Conservation (phyloP, 2,329 filamentous ascomycete genomes). For the Escovopsis sp. region DNA sequence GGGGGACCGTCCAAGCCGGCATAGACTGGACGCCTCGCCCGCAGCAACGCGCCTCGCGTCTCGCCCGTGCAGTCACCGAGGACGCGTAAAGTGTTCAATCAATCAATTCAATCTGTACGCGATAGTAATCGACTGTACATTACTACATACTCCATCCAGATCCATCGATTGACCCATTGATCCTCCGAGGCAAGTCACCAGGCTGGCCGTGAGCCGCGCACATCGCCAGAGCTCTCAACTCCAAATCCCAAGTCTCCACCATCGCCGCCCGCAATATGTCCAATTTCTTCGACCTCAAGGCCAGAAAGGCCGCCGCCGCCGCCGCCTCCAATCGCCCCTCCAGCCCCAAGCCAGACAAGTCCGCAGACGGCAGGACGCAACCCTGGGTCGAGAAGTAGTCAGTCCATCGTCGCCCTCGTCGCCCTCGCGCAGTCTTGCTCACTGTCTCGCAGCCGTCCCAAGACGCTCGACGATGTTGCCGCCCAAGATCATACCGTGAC, state of each 20-base stretch:
- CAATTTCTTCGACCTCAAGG: conserved; percentile 92
- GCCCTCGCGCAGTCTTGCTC: conserved; percentile 8
- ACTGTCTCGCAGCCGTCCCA: conserved; percentile 59
- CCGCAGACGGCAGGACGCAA: conserved; percentile 50
- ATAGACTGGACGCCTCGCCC: no score
- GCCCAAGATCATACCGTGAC: conserved; percentile 96
- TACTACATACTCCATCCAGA: no score
- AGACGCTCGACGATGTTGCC: conserved; percentile 84
- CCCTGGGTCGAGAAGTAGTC: conserved; percentile 99
- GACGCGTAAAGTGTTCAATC: conserved; percentile 3
- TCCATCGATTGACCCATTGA: no score
- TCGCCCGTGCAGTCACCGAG: neutral
- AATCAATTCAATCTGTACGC: no score
- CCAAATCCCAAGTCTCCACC: neutral
- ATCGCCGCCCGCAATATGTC: conserved; percentile 41
- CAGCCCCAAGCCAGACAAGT: conserved; percentile 49
- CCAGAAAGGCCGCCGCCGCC: conserved; percentile 63
- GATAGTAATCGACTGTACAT: no score
- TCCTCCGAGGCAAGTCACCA: no score
- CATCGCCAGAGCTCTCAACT: no score
- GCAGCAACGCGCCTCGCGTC: conserved; percentile 4
- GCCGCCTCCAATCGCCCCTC: conserved; percentile 47
- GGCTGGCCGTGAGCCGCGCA: no score
- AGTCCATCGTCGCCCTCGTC: conserved; percentile 12
- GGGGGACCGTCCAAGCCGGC: no score